These are phyloP conservation scores for Globisporangium megalacanthum DNA, from an alignment of 352 stramenopile species.

Conservation along the genomic window DNA sequence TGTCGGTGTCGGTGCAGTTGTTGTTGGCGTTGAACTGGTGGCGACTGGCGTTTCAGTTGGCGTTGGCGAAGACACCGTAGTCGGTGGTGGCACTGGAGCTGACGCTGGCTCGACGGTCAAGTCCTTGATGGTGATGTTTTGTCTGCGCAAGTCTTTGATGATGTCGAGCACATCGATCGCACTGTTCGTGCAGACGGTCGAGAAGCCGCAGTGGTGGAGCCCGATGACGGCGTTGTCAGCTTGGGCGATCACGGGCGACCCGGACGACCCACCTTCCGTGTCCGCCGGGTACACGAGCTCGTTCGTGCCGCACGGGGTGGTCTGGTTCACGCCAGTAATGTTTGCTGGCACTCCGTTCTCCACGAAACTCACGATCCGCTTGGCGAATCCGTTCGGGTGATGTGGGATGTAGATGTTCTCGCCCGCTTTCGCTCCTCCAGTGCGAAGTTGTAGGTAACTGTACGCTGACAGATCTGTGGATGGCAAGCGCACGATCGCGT, in stretches of 20 bases:
- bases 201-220: constrained; percentile 45
- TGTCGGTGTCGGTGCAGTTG: neutral
- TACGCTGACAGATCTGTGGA: constrained; percentile 28
- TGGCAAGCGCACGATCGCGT: constrained; percentile 42
- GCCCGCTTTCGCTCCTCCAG: constrained; percentile 23
- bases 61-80: constrained; percentile 1
- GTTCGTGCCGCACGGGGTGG: constrained; percentile 27
- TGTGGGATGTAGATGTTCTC: constrained; percentile 65
- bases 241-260: constrained; percentile 33
- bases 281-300: constrained; percentile 43
- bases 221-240: constrained; percentile 45
- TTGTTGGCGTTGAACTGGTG: neutral
- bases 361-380: constrained; percentile 39
- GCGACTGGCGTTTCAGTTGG: neutral
- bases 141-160: constrained; percentile 25
- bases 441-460: constrained; percentile 52
- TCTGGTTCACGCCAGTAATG: constrained; percentile 23
- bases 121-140: constrained; percentile 33
- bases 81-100: neutral
- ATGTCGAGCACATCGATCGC: constrained; percentile 36
- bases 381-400: constrained; percentile 40
- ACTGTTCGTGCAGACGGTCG: constrained; percentile 30
- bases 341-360: constrained; percentile 21
- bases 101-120: constrained; percentile 15
- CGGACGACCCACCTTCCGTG: constrained; percentile 39